Evolutionary conservation across 495 filamentous ascomycete genomes (phyloP).

Genomic region (Terfezia claveryi): DNA sequence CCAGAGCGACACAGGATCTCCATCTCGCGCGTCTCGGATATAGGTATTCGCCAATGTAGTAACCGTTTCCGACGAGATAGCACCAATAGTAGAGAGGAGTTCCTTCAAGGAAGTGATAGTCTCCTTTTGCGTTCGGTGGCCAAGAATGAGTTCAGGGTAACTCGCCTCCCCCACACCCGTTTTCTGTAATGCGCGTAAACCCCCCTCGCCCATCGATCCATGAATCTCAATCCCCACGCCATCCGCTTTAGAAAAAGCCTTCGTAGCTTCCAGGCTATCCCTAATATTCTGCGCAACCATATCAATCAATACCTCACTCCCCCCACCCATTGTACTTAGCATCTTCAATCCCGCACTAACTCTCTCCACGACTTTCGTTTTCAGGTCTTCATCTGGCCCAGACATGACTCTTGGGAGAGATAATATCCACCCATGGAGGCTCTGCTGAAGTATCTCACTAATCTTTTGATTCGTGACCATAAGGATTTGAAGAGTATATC

Average conservation of each 20-base stretch:
- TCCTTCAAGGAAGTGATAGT: slow-evolving; percentile 33
- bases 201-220: neutral
- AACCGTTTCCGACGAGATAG: slow-evolving; percentile 12
- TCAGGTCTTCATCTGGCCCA: slow-evolving; percentile 55
- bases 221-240: neutral
- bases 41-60: slow-evolving; percentile 13
- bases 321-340: slow-evolving; percentile 39
- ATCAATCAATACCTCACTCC: slow-evolving; percentile 46
- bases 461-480: slow-evolving; percentile 40
- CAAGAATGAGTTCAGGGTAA: slow-evolving; percentile 42
- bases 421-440: slow-evolving; percentile 58
- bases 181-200: neutral
- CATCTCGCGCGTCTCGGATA: slow-evolving; percentile 9
- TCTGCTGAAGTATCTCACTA: slow-evolving; percentile 43
- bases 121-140: slow-evolving; percentile 39
- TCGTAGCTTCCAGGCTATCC: slow-evolving; percentile 28
- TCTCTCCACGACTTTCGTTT: slow-evolving; percentile 46
- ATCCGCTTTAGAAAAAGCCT: neutral
- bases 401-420: slow-evolving; percentile 67
- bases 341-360: slow-evolving; percentile 52
- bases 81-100: slow-evolving; percentile 25
- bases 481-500: slow-evolving; percentile 34
- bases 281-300: slow-evolving; percentile 40
- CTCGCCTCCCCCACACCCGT: neutral
- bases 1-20: slow-evolving; percentile 40